A percentile compares a stretch with the other conserved stretches of the same genome.
Evolutionary conservation across 2,329 filamentous ascomycete genomes (phyloP).

Genomic region (Neonectria ditissima): DNA sequence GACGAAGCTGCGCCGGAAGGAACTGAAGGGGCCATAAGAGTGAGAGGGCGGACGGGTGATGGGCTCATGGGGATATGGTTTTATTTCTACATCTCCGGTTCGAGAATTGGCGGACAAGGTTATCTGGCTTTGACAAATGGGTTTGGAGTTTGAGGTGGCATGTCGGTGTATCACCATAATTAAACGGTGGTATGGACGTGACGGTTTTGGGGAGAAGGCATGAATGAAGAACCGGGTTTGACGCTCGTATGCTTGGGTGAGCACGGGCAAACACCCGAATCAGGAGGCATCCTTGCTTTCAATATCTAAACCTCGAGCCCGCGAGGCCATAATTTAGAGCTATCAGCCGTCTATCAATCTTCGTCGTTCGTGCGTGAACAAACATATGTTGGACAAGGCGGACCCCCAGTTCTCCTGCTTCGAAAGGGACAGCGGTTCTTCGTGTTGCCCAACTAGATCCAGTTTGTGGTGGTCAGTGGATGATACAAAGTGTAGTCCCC

Average conservation of each 20-base stretch:
- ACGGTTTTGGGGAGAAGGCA: background rate
- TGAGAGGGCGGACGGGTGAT: background rate
- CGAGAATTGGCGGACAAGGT: background rate
- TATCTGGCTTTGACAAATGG: background rate
- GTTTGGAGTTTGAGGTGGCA: background rate
- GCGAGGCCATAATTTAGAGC: background rate
- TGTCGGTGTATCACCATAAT: background rate
- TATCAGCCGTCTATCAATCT: background rate
- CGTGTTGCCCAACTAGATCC: no score
- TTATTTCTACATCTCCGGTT: background rate
- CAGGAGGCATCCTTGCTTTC: background rate
- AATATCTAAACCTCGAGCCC: background rate
- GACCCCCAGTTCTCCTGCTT: no score
- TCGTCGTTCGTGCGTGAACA: background rate
- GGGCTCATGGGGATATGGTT: background rate
- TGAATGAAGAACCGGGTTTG: no score
- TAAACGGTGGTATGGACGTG: background rate
- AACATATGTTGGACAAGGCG: no score
- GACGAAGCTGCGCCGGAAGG: constrained; percentile 47
- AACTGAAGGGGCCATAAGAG: constrained; percentile 40
- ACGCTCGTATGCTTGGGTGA: background rate
- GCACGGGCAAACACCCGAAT: background rate
- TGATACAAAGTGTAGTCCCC: background rate
- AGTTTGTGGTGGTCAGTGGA: no score
- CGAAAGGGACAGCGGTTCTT: no score